Evolutionary conservation across 495 filamentous ascomycete genomes (phyloP), one percentile per base, ranked within the genome.

Genomic region (Evansstolkia leycettana): DNA sequence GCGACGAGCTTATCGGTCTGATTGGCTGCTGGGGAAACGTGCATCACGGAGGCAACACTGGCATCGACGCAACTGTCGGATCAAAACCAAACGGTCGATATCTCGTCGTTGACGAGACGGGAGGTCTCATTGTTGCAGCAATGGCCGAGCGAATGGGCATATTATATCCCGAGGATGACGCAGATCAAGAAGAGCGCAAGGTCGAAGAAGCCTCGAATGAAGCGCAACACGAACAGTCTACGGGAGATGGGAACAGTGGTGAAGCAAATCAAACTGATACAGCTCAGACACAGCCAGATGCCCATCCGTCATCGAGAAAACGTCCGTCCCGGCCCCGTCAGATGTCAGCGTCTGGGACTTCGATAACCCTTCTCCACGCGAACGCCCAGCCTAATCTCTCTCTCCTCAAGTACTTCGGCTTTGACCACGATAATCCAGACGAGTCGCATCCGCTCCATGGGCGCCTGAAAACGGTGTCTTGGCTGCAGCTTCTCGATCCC

Each of bases 71-170:
- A 0, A 20, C 36, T 10, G 11, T 52, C 1, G 31, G 25, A 8
- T 39, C 55, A 20, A 60, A 60, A 34, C 65, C 67, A 4, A 68
- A 67, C 29, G 88, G 87, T 5, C 70, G 85, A 34, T 98, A 88
- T 73, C 69, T 94, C 1, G 76, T 90, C 3, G 70, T 95, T 1
- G 90, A 98, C 49, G 90, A 98, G 34, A 90, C 84, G 0, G 81
- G 84, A 6, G 90, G 90, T 0, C 57, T 96, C 16, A 51, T 98
- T 7, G 76, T 89, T 1, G 87, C 86, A 0, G 84, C 87, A 0
- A 68, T 94, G 64, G 90, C 90, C 1, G 90, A 98, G 55, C 71
- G 81, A 36, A 87, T 96, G 77, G 87, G 84, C 0, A 75, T 96
- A 26, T 66, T 98, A 1, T 72, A 84, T 50, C 64, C 71, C 0